These are phyloP conservation scores for Cucurbita maxima DNA, from an alignment of 306 rosid genomes.

Conservation along the genomic window DNA sequence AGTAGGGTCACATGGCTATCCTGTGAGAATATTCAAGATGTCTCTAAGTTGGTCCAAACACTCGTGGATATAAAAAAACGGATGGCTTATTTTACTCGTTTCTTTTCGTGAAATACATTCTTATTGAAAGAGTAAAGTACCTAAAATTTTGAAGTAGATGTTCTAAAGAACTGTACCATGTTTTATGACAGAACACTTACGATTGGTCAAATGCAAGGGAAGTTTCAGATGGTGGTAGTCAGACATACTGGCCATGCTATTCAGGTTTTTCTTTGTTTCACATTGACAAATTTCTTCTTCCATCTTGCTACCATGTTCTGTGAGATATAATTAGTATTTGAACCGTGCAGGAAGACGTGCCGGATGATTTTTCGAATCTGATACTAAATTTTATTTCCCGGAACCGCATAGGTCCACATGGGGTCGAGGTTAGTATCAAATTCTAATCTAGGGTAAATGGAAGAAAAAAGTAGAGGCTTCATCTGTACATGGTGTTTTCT, in stretches of 20 bases:
- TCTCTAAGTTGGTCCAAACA: no score
- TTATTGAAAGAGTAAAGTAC: neutral
- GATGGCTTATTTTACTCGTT: neutral
- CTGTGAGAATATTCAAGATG: no score
- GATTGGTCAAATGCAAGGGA: slow-evolving; percentile 99
- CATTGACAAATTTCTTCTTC: neutral
- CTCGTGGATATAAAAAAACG: no score
- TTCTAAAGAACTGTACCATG: neutral
- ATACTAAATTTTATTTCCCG: slow-evolving; percentile 62
- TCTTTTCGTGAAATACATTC: neutral
- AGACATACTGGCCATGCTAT: slow-evolving; percentile 92
- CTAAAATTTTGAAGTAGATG: neutral
- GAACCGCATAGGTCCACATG: slow-evolving; percentile 71
- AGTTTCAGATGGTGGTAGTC: slow-evolving; percentile 87
- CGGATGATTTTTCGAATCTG: slow-evolving; percentile 70
- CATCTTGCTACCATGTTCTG: neutral
- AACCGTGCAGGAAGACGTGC: slow-evolving; percentile 70
- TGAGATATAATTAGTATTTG: neutral
- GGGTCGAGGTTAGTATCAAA: slow-evolving; percentile 62
- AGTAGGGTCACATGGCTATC: no score
- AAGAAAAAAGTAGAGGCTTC: neutral
- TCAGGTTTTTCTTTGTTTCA: slow-evolving; percentile 35
- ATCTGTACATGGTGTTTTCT: neutral
- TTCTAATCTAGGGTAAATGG: neutral
- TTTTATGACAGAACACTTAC: slow-evolving; percentile 61